Percentiles rank a stretch among this genome's conserved stretches.
phyloP scores from a whole-genome alignment of 352 stramenopile species.

The Phytophthora kernoviae region DNA sequence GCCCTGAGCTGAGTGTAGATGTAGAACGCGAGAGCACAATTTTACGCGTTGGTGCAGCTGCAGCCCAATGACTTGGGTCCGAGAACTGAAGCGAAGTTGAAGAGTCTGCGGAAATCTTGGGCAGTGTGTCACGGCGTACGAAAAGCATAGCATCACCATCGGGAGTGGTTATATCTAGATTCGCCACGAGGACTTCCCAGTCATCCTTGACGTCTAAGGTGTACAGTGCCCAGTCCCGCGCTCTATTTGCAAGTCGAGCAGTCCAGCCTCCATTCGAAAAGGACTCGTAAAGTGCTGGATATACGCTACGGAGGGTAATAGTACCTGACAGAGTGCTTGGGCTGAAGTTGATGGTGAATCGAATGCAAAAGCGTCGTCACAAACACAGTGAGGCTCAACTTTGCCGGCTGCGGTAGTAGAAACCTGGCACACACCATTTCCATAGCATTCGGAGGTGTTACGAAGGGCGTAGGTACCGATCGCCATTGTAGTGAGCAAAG shows the following conservation, averaged over 20 bases:
- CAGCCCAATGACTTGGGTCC: conserved; percentile 56
- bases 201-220: conserved; percentile 58
- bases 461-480: conserved; percentile 43
- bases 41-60: conserved; percentile 44
- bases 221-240: conserved; percentile 67
- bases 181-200: conserved; percentile 65
- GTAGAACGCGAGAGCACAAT: conserved; percentile 59
- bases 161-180: conserved; percentile 33
- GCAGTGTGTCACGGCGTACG: conserved; percentile 67
- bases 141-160: conserved; percentile 81
- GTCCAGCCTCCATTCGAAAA: conserved; percentile 44
- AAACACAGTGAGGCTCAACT: conserved; percentile 52
- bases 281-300: conserved; percentile 57
- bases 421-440: conserved; percentile 67
- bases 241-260: conserved; percentile 51
- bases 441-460: conserved; percentile 73
- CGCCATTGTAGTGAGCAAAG: conserved; percentile 13
- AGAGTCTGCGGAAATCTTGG: conserved; percentile 19
- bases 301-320: conserved; percentile 61
- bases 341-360: conserved; percentile 34
- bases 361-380: conserved; percentile 70
- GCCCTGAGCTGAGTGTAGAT: conserved; percentile 66
- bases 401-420: conserved; percentile 13
- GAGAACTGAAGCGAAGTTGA: conserved; percentile 55
- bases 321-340: conserved; percentile 66